phyloP scores from a whole-genome alignment of 305 asterid species.

The Petunia hybrid region DNA sequence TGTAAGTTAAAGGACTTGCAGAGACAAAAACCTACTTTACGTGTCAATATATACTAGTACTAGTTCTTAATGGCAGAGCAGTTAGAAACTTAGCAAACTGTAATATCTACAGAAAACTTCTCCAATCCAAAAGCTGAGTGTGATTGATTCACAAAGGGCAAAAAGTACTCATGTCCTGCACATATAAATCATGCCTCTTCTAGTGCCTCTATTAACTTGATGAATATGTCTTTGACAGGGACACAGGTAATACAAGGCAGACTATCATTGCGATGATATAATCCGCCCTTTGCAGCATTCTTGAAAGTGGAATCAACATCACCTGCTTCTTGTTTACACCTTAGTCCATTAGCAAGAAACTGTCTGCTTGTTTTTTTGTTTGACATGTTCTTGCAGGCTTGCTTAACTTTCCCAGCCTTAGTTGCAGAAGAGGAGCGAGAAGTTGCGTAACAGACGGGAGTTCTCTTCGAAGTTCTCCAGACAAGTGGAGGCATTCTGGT shows the following conservation, averaged over 20 bases:
- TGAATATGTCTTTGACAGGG: slow-evolving; percentile 56
- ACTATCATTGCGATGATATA: too few species aligned
- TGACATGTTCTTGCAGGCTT: slow-evolving; percentile 31
- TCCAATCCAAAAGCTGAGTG: background rate
- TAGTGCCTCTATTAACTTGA: slow-evolving; percentile 50
- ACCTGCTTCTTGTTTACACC: background rate
- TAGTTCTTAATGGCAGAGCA: slow-evolving; percentile 4
- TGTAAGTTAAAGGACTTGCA: background rate
- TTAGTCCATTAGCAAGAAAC: background rate
- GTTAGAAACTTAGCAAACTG: background rate
- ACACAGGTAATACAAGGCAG: slow-evolving; percentile 44
- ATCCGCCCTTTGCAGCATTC: slow-evolving; percentile 17
- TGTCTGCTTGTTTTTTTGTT: background rate
- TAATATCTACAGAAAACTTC: slow-evolving; percentile 18
- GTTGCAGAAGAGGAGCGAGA: slow-evolving; percentile 37
- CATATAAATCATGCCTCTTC: slow-evolving; percentile 28
- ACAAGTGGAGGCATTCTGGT: slow-evolving; percentile 42
- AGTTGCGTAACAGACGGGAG: slow-evolving; percentile 55
- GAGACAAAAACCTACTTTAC: background rate
- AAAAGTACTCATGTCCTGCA: background rate
- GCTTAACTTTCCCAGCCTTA: slow-evolving; percentile 28
- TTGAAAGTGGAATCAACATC: background rate
- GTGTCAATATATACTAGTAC: slow-evolving; percentile 10
- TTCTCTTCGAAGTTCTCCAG: slow-evolving; percentile 65
- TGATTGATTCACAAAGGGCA: background rate